Evolutionary conservation across 495 filamentous ascomycete genomes (phyloP).

Genomic region (Penicillium verhagenii): DNA sequence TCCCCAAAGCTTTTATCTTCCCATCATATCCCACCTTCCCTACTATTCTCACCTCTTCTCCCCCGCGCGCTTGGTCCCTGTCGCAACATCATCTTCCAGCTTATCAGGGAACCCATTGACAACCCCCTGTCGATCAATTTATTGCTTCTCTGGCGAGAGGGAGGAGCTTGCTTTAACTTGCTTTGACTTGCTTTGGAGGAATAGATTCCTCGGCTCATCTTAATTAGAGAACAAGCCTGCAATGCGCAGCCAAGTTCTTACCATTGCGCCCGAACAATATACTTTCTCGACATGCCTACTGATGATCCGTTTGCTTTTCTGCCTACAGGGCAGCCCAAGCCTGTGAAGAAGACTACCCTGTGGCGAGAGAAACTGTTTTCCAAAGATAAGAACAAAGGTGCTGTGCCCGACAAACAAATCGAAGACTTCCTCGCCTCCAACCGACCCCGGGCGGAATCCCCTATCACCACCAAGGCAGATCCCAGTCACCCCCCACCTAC

Average conservation of each 20-base stretch:
- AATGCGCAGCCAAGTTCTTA: neutral
- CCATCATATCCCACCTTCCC: conserved; percentile 6
- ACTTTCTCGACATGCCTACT: conserved; percentile 34
- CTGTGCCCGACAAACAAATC: conserved; percentile 39
- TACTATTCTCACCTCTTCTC: conserved; percentile 5
- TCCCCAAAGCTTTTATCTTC: conserved; percentile 4
- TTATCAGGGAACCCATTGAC: neutral
- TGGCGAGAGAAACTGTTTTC: conserved; percentile 53
- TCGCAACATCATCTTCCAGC: neutral
- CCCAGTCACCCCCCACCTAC: conserved; percentile 8
- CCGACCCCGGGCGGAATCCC: conserved; percentile 11
- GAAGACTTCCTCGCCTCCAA: conserved; percentile 45
- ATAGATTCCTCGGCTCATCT: conserved; percentile 17
- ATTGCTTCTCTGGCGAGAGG: conserved; percentile 4
- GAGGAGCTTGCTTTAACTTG: neutral
- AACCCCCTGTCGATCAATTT: conserved; percentile 25
- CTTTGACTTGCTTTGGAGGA: conserved; percentile 4
- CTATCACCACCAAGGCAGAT: conserved; percentile 14
- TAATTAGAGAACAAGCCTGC: neutral
- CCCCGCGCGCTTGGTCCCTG: conserved; percentile 1
- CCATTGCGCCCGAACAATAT: neutral
- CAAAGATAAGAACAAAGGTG: conserved; percentile 38
- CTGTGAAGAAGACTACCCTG: conserved; percentile 35
- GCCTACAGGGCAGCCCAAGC: conserved; percentile 36
- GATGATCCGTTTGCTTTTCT: conserved; percentile 43